These are phyloP conservation scores for Chrysoporthe cubensis DNA, from an alignment of 2,329 filamentous ascomycete species.

Conservation along the genomic window DNA sequence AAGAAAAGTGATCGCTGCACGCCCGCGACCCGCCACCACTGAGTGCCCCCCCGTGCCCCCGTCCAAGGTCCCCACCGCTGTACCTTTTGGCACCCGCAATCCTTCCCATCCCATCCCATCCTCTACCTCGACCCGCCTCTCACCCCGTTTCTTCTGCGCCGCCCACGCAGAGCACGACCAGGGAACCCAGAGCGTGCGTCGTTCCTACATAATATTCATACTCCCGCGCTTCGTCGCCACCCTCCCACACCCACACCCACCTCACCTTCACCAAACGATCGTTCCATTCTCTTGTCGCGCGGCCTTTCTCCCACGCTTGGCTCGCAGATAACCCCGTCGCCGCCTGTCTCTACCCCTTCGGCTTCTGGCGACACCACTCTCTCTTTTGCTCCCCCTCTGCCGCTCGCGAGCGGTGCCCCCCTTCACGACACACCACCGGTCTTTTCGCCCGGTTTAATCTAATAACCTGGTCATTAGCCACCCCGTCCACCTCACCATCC, in stretches of 20 bases:
- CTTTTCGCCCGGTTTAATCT: slow-evolving; percentile 12
- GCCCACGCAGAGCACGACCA: slow-evolving; percentile 8
- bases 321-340: background rate
- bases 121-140: slow-evolving; percentile 14
- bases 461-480: slow-evolving; percentile 11
- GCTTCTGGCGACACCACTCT: slow-evolving; percentile 13
- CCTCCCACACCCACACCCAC: slow-evolving; percentile 13
- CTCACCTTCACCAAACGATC: slow-evolving; percentile 5
- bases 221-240: slow-evolving; percentile 25
- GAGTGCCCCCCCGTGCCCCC: background rate
- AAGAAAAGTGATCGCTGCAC: slow-evolving; percentile 23
- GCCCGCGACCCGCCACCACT: slow-evolving; percentile 5
- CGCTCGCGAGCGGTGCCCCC: slow-evolving; percentile 6
- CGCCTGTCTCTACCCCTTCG: slow-evolving; percentile 3
- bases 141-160: slow-evolving; percentile 15
- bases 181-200: slow-evolving; percentile 26
- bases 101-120: slow-evolving; percentile 19
- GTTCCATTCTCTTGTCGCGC: slow-evolving; percentile 1
- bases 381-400: slow-evolving; percentile 1
- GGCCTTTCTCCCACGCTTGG: background rate
- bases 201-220: slow-evolving; percentile 28
- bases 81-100: slow-evolving; percentile 21
- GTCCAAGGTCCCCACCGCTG: slow-evolving; percentile 16
- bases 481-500: background rate
- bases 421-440: background rate